Evolutionary conservation across 2,329 filamentous ascomycete species (phyloP), one percentile per base, ranked within the genome.

Genomic region (Sclerotinia sclerotiorum): DNA sequence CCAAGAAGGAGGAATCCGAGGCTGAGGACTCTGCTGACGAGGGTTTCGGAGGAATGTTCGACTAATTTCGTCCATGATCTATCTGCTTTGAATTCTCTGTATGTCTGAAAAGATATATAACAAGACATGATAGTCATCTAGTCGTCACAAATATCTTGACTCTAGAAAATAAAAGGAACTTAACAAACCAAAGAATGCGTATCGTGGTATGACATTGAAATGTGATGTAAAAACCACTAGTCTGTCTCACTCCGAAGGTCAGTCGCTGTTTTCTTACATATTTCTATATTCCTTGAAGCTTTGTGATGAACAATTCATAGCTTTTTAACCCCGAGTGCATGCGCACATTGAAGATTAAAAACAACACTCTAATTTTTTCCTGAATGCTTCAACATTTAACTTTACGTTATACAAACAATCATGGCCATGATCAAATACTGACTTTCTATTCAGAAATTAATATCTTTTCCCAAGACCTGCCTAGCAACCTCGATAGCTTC

Each of bases 21-120:
- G 88, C 90, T 74, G 87, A 89, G 76, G 87, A 88, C 73, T 89
- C 82, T 76, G 84, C 85, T 70, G 86, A 88, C 70, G 72, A 76
- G 76, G 83, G 84, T 80, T 93, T 94, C 85, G 91, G 90, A 81
- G 89, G 89, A 87, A 88, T 94, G 79, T 94, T 95, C 81, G 85
- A 86, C 79, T 87, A 87, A 83, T 60, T 67, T 68, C 42, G 64
- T 55, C 65, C 73, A 64, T 69, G 66, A 69, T 72, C 62, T 73
- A 69, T 72, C 68, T 74, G 71, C 69, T 71, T 70, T 75, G 72
- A 63, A 65, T 68, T 71, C 54, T 69, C 68, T 62, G 63, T 66
- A 65, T 67, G 68, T 69, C 51, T 62, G 63, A 63, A 60, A 54
- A 21, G 46, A 60, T 57, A 69, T 70, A 64, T 71, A 68, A 73